Percentiles rank a stretch among this genome's conserved stretches.
Evolutionary conservation across 2,329 filamentous ascomycete genomes (phyloP).

Genomic region (Colletotrichum simmondsii): DNA sequence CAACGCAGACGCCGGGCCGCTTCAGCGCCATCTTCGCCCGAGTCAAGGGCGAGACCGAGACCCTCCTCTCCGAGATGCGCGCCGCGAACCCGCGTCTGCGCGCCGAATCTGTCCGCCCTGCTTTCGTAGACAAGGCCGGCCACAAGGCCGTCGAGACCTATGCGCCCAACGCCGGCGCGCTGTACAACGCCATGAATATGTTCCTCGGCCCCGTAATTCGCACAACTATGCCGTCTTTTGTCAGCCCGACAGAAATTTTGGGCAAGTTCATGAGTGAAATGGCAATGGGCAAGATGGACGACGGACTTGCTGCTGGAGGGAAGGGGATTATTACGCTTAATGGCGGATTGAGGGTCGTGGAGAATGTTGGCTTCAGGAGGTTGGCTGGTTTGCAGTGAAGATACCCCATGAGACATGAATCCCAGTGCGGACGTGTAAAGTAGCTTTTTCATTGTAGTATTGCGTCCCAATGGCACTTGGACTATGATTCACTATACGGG

Average conservation of each 20-base stretch:
- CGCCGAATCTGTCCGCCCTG: constrained; percentile 69
- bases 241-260: constrained; percentile 56
- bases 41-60: constrained; percentile 76
- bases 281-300: constrained; percentile 54
- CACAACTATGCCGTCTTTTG: constrained; percentile 34
- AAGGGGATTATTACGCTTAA: constrained; percentile 44
- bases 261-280: constrained; percentile 56
- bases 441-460: neutral
- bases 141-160: constrained; percentile 57
- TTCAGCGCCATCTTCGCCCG: constrained; percentile 69
- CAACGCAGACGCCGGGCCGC: constrained; percentile 65
- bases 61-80: constrained; percentile 64
- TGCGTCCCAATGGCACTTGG: neutral
- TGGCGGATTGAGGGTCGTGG: constrained; percentile 48
- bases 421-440: neutral
- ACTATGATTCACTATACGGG: neutral
- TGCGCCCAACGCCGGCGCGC: constrained; percentile 44
- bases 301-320: constrained; percentile 38
- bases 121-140: constrained; percentile 61
- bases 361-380: constrained; percentile 48
- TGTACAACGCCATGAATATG: constrained; percentile 22
- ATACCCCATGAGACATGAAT: neutral
- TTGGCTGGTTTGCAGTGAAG: constrained; percentile 41
- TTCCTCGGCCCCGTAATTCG: constrained; percentile 43
- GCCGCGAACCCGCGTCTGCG: constrained; percentile 57